A percentile compares a stretch with the other conserved stretches of the same genome.
These are phyloP conservation scores for Colletotrichum orbiculare DNA, from an alignment of 2,329 filamentous ascomycete species.

Conservation along the genomic window DNA sequence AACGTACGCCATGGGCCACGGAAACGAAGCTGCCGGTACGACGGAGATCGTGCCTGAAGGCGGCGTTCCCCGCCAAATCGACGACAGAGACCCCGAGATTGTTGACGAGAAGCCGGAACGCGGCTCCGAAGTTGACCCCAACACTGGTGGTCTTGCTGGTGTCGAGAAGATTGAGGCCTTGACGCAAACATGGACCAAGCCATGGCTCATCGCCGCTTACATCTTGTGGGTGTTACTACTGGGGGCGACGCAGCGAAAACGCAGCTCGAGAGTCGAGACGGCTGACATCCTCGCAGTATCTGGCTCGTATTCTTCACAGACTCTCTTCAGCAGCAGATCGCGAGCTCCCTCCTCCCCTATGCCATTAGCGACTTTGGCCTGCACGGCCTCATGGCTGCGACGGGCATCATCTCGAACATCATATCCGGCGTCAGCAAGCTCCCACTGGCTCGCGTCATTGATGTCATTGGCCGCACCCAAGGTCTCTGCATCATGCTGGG, in stretches of 20 bases:
- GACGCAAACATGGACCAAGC: conserved; percentile 51
- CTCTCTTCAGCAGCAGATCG: conserved; percentile 52
- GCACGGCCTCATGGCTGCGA: conserved; percentile 59
- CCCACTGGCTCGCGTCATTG: conserved; percentile 51
- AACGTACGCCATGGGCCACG: neutral
- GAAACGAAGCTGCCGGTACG: neutral
- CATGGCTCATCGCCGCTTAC: conserved; percentile 52
- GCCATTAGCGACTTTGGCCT: conserved; percentile 52
- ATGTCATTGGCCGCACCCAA: conserved; percentile 51
- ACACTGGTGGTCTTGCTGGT: conserved; percentile 40
- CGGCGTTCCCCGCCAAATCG: neutral
- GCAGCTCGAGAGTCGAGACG: neutral
- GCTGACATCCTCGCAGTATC: conserved; percentile 44
- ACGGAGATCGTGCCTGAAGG: conserved; percentile 13
- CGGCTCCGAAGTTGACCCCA: conserved; percentile 15
- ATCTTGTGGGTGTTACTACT: conserved; percentile 44
- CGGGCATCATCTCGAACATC: conserved; percentile 55
- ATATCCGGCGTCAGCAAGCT: conserved; percentile 43
- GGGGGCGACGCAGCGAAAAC: too few species aligned
- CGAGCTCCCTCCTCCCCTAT: conserved; percentile 44
- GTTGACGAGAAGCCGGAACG: conserved; percentile 20
- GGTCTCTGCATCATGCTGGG: conserved; percentile 47
- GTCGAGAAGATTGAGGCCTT: conserved; percentile 53
- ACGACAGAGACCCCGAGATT: conserved; percentile 8
- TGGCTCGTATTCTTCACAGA: conserved; percentile 57